These are phyloP conservation scores for Aspergillus transmontanensis DNA, from an alignment of 2,329 filamentous ascomycete species.

Conservation along the genomic window DNA sequence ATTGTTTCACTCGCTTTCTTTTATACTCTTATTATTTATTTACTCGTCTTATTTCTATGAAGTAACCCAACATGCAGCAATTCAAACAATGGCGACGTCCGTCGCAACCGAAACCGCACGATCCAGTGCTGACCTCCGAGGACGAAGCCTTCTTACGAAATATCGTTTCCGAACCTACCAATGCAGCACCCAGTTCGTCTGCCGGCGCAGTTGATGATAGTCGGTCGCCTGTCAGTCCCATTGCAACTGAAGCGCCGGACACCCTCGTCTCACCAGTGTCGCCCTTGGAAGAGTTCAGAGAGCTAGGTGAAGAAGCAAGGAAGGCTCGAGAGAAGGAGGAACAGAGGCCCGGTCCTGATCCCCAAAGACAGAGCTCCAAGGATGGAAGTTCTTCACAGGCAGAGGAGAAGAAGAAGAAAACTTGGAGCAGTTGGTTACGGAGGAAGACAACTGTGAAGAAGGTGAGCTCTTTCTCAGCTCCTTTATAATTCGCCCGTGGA, in stretches of 20 bases:
- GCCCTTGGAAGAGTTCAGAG: slow-evolving; percentile 46
- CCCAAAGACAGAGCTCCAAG: slow-evolving; percentile 18
- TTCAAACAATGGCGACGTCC: slow-evolving; percentile 43
- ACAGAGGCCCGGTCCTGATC: slow-evolving; percentile 14
- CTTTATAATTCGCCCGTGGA: neutral
- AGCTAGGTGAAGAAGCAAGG: slow-evolving; percentile 35
- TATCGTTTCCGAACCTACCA: slow-evolving; percentile 49
- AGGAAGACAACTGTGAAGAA: slow-evolving; percentile 41
- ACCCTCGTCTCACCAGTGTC: slow-evolving; percentile 52
- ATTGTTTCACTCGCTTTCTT: neutral
- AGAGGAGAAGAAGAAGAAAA: slow-evolving; percentile 36
- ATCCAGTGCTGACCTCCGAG: slow-evolving; percentile 60
- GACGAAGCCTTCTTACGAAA: slow-evolving; percentile 60
- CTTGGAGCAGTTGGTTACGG: slow-evolving; percentile 42
- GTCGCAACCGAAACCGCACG: slow-evolving; percentile 34
- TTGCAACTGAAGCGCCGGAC: slow-evolving; percentile 50
- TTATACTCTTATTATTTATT: neutral
- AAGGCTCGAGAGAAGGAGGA: slow-evolving; percentile 33
- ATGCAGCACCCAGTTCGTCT: slow-evolving; percentile 17
- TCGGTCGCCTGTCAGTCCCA: slow-evolving; percentile 25
- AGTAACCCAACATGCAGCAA: slow-evolving; percentile 41
- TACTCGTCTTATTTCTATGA: neutral
- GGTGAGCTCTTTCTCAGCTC: slow-evolving; percentile 18
- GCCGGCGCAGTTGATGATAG: slow-evolving; percentile 11
- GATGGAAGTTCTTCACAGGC: slow-evolving; percentile 18